Base-by-base conservation (phyloP, 352 stramenopile species). In the Thraustochytrium striatum region DNA sequence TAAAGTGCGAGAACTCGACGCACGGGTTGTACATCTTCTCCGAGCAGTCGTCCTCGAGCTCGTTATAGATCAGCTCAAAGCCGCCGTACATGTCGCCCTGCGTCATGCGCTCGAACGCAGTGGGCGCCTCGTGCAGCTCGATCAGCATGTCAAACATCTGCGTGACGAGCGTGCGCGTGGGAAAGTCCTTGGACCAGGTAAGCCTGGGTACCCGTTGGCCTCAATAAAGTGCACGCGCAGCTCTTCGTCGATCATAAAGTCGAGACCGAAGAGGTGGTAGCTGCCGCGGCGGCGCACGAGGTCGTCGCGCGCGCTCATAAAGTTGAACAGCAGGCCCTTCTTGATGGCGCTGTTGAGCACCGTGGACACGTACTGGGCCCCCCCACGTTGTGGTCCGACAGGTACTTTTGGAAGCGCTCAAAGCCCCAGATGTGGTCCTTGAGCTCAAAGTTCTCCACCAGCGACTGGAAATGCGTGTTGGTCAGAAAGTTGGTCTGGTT, bases 171-270 rank as follows among this genome's bases (percentile, higher is more conserved):
- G 55, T 80, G 9, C 70, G 70, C 32, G 70, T 80, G 16, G 70
- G 70, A 47, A 80, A 80, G 33, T 80, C 70, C 28, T 80, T 97
- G 85, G 87, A 93, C 82, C 96, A 97, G 85, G 95, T 92, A 92
- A 97, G 11, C 91, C 92, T 0, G 92, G 92, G 35, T 89, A 95
- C 80, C 88, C 94, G 83, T 97, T 97, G 36, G 96, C 90, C 72
- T 96, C 91, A 62, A 96, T 96, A 39, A 96, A 87, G 90, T 91
- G 95, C 16, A 78, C 78, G 53, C 83, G 86, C 33, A 93, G 82
- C n/a, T 87, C 82, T 19, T 92, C 86, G 84, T 97, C 91, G 44
- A 97, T 70, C 92, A 97, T 97, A 57, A 96, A 96, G 72, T 97
- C 92, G 83, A 94, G 95, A 19, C 92, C 92, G 69, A 94, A 97